These are phyloP conservation scores for Solanum pinnatisectum DNA, from an alignment of 257 asterid species.

Conservation along the genomic window DNA sequence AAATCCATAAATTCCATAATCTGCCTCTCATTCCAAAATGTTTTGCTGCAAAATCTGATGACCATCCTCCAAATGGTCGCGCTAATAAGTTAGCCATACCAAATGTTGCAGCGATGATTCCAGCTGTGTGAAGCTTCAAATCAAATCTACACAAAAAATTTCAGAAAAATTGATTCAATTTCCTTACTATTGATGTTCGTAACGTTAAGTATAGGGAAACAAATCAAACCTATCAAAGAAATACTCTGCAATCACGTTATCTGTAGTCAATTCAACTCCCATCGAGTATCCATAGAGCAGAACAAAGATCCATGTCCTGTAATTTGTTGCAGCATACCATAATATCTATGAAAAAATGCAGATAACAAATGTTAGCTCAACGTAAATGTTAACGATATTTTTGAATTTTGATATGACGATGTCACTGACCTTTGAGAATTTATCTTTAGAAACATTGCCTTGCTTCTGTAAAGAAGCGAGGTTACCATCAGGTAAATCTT, in stretches of 20 bases:
- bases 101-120: constrained; percentile 44
- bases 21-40: constrained; percentile 57
- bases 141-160: constrained; percentile 21
- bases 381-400: rapidly evolving
- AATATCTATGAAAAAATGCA: not conserved
- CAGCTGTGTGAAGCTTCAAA: constrained; percentile 44
- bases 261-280: constrained; percentile 49
- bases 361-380: not conserved
- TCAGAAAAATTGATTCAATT: not conserved
- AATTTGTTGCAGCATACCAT: constrained; percentile 33
- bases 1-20: constrained; percentile 40
- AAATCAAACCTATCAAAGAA: constrained; percentile 35
- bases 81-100: constrained; percentile 50
- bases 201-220: not conserved
- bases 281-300: constrained; percentile 46
- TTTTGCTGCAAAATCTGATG: constrained; percentile 28
- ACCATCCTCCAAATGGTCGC: constrained; percentile 45
- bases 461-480: constrained; percentile 12
- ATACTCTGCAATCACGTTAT: constrained; percentile 49
- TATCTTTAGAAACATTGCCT: not conserved
- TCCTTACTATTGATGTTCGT: not conserved
- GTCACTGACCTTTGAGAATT: constrained; percentile 7
- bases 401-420: no score
- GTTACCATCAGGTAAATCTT: constrained; percentile 24
- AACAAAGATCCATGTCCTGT: constrained; percentile 53